A percentile compares a stretch with the other conserved stretches of the same genome.
Conservation (phyloP, 2,329 filamentous ascomycete species). For the Fusarium guadeloupense region DNA sequence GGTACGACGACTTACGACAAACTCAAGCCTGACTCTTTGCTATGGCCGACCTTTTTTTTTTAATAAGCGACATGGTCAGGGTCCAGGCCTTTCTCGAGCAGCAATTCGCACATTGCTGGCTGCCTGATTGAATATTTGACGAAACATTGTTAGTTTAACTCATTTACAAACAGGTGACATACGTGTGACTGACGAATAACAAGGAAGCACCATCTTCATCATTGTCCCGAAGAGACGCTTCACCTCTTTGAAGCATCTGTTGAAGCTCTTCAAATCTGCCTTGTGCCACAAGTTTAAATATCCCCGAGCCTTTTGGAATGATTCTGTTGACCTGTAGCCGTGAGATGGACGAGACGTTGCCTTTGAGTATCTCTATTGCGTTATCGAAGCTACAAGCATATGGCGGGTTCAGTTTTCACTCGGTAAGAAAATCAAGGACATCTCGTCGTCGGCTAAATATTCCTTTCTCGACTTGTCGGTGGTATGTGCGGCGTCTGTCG, state of each 20-base stretch:
- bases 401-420: not conserved
- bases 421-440: conserved; percentile 1
- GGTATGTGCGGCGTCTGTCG: not conserved
- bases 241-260: conserved; percentile 13
- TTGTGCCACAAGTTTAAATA: not conserved
- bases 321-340: conserved; percentile 1
- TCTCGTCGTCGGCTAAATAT: not conserved
- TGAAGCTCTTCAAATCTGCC: not conserved
- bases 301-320: not conserved
- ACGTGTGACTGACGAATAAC: too few species aligned
- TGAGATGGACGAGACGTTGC: not conserved
- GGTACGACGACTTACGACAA: too few species aligned
- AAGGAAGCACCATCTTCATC: conserved; percentile 32
- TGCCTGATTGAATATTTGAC: conserved; percentile 10
- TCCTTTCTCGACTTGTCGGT: not conserved
- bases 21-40: too few species aligned
- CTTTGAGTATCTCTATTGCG: not conserved
- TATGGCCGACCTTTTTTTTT: too few species aligned
- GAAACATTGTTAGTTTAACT: too few species aligned
- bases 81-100: conserved; percentile 14
- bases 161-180: conserved; percentile 12
- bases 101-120: conserved; percentile 23
- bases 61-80: conserved; percentile 10
- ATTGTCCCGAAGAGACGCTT: conserved; percentile 33
- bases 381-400: conserved; percentile 13